A percentile compares a stretch with the other conserved stretches of the same genome.
Conservation (phyloP, 2,329 filamentous ascomycete species). For the Xylaria sp. region DNA sequence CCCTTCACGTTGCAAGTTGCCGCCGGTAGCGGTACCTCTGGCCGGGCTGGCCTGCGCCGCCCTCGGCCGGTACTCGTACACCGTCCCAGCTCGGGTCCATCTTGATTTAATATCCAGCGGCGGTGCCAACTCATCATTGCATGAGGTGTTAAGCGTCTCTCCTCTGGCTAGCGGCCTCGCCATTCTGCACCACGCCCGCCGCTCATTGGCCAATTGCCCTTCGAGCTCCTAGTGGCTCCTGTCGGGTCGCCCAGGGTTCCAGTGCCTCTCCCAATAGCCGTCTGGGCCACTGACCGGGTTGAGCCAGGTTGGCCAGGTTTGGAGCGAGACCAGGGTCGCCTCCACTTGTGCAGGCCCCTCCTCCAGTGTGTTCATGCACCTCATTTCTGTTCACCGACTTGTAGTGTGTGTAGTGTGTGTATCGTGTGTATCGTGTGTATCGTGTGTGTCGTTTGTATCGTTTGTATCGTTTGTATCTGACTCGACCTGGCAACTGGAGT, state of each 20-base stretch:
- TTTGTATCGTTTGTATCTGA: conserved; percentile 10
- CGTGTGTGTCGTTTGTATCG: not conserved
- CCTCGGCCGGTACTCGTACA: conserved; percentile 47
- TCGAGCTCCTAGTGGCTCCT: conserved; percentile 47
- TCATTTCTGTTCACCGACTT: conserved; percentile 59
- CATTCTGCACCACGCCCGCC: conserved; percentile 43
- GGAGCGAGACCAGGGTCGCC: conserved; percentile 44
- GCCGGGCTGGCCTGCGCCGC: conserved; percentile 36
- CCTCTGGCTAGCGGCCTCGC: conserved; percentile 56
- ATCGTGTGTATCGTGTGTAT: not conserved
- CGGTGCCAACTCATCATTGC: conserved; percentile 83
- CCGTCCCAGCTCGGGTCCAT: conserved; percentile 54
- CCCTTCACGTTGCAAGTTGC: conserved; percentile 40
- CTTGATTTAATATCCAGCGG: conserved; percentile 66
- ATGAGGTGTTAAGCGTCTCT: conserved; percentile 64
- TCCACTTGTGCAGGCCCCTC: conserved; percentile 35
- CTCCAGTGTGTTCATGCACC: conserved; percentile 57
- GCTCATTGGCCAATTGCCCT: conserved; percentile 46
- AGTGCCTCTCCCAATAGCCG: conserved; percentile 43
- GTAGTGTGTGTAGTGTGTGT: conserved; percentile 11
- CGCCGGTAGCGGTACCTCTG: conserved; percentile 47
- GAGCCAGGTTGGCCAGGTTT: conserved; percentile 36
- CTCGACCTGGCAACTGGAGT: conserved; percentile 5
- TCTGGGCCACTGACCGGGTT: conserved; percentile 46
- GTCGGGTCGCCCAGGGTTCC: conserved; percentile 47